These are phyloP conservation scores for Anthracocystis setariae DNA, from an alignment of 1,284 basidiomycete species.

Conservation along the genomic window DNA sequence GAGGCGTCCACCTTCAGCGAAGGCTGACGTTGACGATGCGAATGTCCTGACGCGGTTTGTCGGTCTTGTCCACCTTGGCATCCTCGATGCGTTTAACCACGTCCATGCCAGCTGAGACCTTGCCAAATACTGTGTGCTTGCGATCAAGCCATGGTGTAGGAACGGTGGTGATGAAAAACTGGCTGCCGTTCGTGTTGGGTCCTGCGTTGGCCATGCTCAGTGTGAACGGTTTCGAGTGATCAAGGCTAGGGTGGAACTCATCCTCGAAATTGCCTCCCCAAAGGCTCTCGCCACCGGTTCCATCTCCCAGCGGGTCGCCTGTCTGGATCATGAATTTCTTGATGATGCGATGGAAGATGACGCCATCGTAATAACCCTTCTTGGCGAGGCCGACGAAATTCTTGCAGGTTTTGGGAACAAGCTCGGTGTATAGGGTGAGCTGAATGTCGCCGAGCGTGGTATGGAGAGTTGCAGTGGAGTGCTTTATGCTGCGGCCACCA, in stretches of 20 bases:
- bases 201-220: slow-evolving; percentile 99
- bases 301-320: slow-evolving; percentile 94
- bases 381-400: slow-evolving; percentile 96
- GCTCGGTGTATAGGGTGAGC: slow-evolving; percentile 86
- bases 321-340: slow-evolving; percentile 99
- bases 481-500: slow-evolving; percentile 7
- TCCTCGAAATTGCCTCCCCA: slow-evolving; percentile 91
- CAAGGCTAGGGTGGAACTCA: slow-evolving; percentile 85
- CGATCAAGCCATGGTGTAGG: slow-evolving; percentile 87
- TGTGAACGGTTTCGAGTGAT: slow-evolving; percentile 95
- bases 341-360: slow-evolving; percentile 97
- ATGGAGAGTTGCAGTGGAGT: slow-evolving; percentile 80
- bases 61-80: slow-evolving; percentile 67
- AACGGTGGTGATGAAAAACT: slow-evolving; percentile 98
- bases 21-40: slow-evolving; percentile 46
- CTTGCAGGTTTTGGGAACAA: slow-evolving; percentile 93
- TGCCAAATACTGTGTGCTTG: slow-evolving; percentile 74
- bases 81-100: slow-evolving; percentile 86
- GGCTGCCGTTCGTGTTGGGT: slow-evolving; percentile 89
- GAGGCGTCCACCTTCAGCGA: too few species aligned
- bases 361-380: slow-evolving; percentile 89
- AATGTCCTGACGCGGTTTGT: slow-evolving; percentile 65
- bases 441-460: slow-evolving; percentile 92
- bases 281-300: slow-evolving; percentile 91
- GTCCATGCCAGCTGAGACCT: slow-evolving; percentile 71